Conservation (phyloP, 441 rosid genomes). For the Erodium trifolium region DNA sequence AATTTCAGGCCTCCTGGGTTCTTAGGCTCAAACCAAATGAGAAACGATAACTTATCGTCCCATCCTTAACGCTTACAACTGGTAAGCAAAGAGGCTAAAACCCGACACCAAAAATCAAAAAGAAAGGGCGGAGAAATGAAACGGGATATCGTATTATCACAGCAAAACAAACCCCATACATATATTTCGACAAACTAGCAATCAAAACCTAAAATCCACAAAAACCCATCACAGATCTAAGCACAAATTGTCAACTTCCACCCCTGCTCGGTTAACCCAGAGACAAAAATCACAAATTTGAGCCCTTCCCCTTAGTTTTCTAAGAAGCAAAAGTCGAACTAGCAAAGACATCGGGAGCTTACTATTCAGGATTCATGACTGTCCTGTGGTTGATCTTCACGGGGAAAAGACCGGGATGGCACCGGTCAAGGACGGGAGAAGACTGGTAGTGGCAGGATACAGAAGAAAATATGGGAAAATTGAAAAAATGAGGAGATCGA, state of each 20-base stretch:
- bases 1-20: not conserved
- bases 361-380: conserved; percentile 13
- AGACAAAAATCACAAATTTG: not conserved
- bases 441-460: no score
- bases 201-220: not conserved
- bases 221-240: not conserved
- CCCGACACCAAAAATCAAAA: no score
- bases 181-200: not conserved
- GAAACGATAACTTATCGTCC: not conserved
- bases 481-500: not conserved
- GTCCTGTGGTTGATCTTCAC: conserved; percentile 9
- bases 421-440: not conserved
- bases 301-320: not conserved
- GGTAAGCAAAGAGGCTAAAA: no score
- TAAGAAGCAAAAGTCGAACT: not conserved
- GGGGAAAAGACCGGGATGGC: not conserved
- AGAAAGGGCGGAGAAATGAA: not conserved
- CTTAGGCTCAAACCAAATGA: not conserved
- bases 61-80: no score
- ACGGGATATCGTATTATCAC: not conserved
- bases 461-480: no score
- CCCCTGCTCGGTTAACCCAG: not conserved
- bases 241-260: not conserved
- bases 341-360: conserved; percentile 19
- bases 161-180: not conserved